Base-by-base conservation (phyloP, 2,329 filamentous ascomycete genomes). In the Pestalotiopsis sp. region DNA sequence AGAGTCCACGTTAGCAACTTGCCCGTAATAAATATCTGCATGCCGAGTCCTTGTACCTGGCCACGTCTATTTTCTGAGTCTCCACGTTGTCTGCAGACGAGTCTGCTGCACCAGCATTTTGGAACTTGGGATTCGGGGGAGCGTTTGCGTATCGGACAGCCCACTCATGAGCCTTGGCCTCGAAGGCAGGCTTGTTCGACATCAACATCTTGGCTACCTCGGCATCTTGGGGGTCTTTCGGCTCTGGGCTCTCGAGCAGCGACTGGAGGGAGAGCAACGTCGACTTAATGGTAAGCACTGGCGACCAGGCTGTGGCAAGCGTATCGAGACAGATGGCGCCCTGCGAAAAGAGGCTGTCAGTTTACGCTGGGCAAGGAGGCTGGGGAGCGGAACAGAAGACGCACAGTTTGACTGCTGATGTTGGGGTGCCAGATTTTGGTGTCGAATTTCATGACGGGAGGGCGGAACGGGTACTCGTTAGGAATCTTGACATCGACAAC, bases 371-470 rank as follows among this genome's bases (percentile, higher is more conserved):
- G 25, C 31, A 14, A 49, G n/a, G 23, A 63, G 31, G 62, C 14
- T 23, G 45, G 45, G n/a, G 20, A 27, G 49, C 31, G 36, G 27
- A 61, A 61, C 65, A 52, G 39, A 25, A 9, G 20, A 85, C 91
- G 77, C 83, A 97, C 94, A 56, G 95, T 98, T 79, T 96, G 92
- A 76, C 92, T 95, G 86, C 93, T 97, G 82, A 99, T 90, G 78
- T 99, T 99, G 41, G 96, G 96, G 80, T 99, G 96, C 95, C 95
- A 99, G 74, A 98, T 92, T 81, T 92, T 95, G 72, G 96, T 99
- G 72, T 92, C 89, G 78, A 98, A 98, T 75, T 90, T 92, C 92
- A 99, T 98, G 69, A 89, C 81, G 4, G 96, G 96, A 4, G 95
- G 94, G 74, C 94, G 92, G 84, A 99, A 99, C 0, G 96, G 96